Evolutionary conservation across 306 rosid species (phyloP), one percentile per base, ranked within the genome.

Genomic region (Herpetospermum pedunculosum): DNA sequence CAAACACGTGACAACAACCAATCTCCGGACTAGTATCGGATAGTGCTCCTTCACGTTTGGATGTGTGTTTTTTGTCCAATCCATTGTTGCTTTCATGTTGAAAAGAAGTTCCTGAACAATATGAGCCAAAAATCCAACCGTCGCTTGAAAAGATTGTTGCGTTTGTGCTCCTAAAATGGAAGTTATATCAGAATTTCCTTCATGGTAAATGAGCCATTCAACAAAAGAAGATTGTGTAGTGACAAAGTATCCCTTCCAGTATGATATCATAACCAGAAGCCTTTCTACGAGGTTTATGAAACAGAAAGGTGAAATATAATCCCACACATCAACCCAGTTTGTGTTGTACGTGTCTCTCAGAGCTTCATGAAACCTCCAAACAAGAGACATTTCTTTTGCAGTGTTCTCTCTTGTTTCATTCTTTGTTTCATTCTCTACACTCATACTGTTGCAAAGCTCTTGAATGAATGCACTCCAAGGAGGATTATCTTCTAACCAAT

Each of bases 281-380:
- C 86, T 92, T 73, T 92, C 97, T 13, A 88, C 70, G 28, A 89
- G 94, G 77, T 89, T 86, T 62, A 92, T 55, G 73, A 89, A 89
- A 83, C 88, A 88, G 67, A 65, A 65, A 0, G 97, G 96, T 52
- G 92, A 73, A 14, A 92, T 80, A 67, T 83, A 86, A 69, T 89
- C 93, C 4, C 6, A 0, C 26, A 41, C 80, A 13, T 0, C 2
- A 32, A 0, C 53, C 90, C 86, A 82, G 28, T 89, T 74, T 9
- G 59, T 86, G 3, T 2, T 30, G 43, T 81, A 89, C 28, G 85
- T 83, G 70, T 77, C 63, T 2, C 0, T 19, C 70, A 89, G 67
- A 54, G 93, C 90, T 48, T 55, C 75, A 74, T 52, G 54, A 16
- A 89, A 65, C 30, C 55, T 78, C 12, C 8, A 2, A 23, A 72